These are phyloP conservation scores for Pyrenopolyporus hunteri DNA, from an alignment of 495 filamentous ascomycete genomes.

Conservation along the genomic window DNA sequence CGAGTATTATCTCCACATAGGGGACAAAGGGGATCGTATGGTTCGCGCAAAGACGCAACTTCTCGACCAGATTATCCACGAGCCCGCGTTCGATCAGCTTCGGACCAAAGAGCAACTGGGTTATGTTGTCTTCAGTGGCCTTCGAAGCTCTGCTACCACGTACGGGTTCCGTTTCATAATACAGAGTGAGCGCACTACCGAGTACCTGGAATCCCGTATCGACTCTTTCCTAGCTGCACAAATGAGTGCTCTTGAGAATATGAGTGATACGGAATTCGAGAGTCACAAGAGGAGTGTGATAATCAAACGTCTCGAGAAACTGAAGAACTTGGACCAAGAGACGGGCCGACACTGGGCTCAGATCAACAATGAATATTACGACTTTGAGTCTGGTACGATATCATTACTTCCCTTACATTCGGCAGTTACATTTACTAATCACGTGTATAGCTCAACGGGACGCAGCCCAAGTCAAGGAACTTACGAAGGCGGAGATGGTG, in stretches of 20 bases:
- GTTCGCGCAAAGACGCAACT: constrained; percentile 79
- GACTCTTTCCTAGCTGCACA: constrained; percentile 78
- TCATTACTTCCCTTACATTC: not conserved
- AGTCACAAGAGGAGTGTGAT: constrained; percentile 88
- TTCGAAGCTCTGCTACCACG: constrained; percentile 69
- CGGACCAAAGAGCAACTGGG: constrained; percentile 97
- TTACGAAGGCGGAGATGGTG: constrained; percentile 80
- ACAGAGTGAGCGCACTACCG: constrained; percentile 84
- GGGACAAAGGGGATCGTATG: constrained; percentile 68
- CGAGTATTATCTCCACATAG: constrained; percentile 85
- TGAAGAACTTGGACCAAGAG: constrained; percentile 91
- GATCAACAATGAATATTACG: constrained; percentile 83
- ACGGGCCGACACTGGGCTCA: constrained; percentile 81
- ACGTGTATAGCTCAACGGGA: constrained; percentile 68
- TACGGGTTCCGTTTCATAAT: constrained; percentile 90
- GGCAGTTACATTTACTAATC: constrained; percentile 11
- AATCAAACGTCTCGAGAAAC: constrained; percentile 85
- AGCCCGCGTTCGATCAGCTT: constrained; percentile 92
- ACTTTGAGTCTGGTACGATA: constrained; percentile 81
- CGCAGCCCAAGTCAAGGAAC: constrained; percentile 70
- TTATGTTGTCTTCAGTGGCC: constrained; percentile 90
- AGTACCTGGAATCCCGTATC: constrained; percentile 85
- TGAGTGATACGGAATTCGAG: constrained; percentile 87
- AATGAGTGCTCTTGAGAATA: constrained; percentile 67
- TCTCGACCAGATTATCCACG: constrained; percentile 88